Evolutionary conservation across 2,329 filamentous ascomycete species (phyloP).

Genomic region (Aureobasidium sp.): DNA sequence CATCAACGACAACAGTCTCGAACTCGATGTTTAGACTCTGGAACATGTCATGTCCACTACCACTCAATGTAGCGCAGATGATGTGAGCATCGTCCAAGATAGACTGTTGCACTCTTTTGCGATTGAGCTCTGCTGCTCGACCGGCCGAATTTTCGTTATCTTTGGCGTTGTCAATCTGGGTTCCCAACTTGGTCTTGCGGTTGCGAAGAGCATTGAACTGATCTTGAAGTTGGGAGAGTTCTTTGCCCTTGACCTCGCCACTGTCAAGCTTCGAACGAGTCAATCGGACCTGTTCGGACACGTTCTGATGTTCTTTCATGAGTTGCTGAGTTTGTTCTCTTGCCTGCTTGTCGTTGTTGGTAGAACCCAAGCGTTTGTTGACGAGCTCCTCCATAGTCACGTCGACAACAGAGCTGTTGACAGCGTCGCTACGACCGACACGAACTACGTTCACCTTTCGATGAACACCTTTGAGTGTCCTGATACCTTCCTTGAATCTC

Average conservation of each 20-base stretch:
- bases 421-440: conserved; percentile 82
- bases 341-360: conserved; percentile 29
- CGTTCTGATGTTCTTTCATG: conserved; percentile 57
- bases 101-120: conserved; percentile 78
- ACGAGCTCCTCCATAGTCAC: conserved; percentile 93
- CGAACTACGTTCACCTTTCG: conserved; percentile 82
- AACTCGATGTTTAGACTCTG: conserved; percentile 91
- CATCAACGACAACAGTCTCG: conserved; percentile 96
- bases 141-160: conserved; percentile 74
- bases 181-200: conserved; percentile 66
- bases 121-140: conserved; percentile 77
- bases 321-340: conserved; percentile 53
- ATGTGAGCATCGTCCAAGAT: conserved; percentile 87
- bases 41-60: conserved; percentile 96
- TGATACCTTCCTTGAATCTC: conserved; percentile 80
- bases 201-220: conserved; percentile 72
- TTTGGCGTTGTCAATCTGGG: conserved; percentile 77
- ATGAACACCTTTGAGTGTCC: conserved; percentile 60
- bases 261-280: conserved; percentile 61
- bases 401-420: conserved; percentile 80
- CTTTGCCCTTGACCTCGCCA: conserved; percentile 38
- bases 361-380: conserved; percentile 54
- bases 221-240: conserved; percentile 59
- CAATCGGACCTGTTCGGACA: conserved; percentile 58
- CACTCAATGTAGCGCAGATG: conserved; percentile 89